Conservation (phyloP, 257 asterid genomes). For the Solanum okadae region DNA sequence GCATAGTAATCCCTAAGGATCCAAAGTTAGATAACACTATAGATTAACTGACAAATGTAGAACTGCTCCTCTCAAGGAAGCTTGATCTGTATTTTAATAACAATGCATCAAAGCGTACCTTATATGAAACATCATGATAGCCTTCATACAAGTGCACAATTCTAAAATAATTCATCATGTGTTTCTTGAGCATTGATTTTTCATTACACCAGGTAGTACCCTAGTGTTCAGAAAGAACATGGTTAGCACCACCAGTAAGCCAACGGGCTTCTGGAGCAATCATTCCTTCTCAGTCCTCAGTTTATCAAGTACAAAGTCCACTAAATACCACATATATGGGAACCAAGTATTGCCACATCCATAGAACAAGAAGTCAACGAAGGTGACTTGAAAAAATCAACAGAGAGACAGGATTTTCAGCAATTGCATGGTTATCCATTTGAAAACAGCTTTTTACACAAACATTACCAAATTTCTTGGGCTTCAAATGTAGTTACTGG, state of each 20-base stretch:
- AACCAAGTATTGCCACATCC: neutral
- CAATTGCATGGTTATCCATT: neutral
- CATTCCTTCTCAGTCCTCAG: neutral
- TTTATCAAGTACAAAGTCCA: neutral
- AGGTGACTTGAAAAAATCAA: neutral
- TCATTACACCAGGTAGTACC: neutral
- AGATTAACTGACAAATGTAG: neutral
- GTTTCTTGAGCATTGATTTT: neutral
- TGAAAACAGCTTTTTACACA: neutral
- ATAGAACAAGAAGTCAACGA: neutral
- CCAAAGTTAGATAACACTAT: neutral
- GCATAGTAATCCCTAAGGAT: neutral
- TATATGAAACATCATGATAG: neutral
- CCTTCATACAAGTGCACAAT: neutral
- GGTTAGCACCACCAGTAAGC: neutral
- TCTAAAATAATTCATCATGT: neutral
- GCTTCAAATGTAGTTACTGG: neutral
- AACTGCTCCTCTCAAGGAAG: neutral
- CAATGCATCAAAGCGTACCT: neutral
- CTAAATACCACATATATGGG: neutral
- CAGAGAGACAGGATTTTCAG: neutral
- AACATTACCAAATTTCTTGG: neutral
- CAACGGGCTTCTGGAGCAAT: neutral
- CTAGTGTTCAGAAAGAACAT: neutral
- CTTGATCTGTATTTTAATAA: neutral